Conservation (phyloP, 495 filamentous ascomycete species). For the Neurospora sp. region DNA sequence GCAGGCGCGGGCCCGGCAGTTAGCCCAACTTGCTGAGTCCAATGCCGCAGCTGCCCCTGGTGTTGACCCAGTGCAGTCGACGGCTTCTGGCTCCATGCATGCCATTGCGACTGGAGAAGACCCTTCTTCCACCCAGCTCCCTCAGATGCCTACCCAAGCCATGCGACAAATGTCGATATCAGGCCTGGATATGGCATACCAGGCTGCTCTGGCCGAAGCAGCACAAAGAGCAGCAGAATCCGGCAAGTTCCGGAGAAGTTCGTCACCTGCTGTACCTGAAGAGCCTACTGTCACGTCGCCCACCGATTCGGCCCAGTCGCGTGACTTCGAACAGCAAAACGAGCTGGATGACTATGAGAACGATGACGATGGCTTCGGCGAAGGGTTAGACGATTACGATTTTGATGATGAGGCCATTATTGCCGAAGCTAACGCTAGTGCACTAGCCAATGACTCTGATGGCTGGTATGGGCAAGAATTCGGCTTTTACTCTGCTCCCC, state of each 20-base stretch:
- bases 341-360: constrained; percentile 25
- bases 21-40: constrained; percentile 16
- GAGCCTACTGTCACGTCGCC: constrained; percentile 37
- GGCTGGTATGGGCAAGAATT: constrained; percentile 96
- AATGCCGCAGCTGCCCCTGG: neutral
- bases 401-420: constrained; percentile 82
- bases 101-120: constrained; percentile 8
- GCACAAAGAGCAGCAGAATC: constrained; percentile 62
- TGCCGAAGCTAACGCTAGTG: constrained; percentile 89
- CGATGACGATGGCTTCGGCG: constrained; percentile 32
- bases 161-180: constrained; percentile 3
- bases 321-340: constrained; percentile 6
- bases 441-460: constrained; percentile 80
- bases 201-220: constrained; percentile 70
- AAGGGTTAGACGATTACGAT: constrained; percentile 47
- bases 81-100: constrained; percentile 27
- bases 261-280: constrained; percentile 40
- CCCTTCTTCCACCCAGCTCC: constrained; percentile 10
- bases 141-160: constrained; percentile 5
- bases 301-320: constrained; percentile 27
- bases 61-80: constrained; percentile 15
- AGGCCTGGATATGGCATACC: constrained; percentile 57
- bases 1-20: constrained; percentile 20
- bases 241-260: constrained; percentile 54
- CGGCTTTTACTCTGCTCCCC: constrained; percentile 81